Conservation (phyloP, 768 basidiomycete species). For the Pleurotus sapidus region DNA sequence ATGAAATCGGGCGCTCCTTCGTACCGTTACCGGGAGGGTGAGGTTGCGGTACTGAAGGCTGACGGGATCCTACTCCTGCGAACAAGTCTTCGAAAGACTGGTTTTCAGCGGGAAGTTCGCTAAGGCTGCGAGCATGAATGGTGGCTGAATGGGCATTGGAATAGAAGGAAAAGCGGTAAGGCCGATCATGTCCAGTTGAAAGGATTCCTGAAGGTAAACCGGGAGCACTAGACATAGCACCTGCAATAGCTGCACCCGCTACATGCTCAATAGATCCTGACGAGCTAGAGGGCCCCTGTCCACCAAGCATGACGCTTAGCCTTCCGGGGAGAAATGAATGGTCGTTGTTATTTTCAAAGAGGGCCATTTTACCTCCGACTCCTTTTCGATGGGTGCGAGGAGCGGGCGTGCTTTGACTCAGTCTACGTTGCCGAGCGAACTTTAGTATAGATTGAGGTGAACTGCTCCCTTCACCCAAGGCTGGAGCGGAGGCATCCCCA, state of each 20-base stretch:
- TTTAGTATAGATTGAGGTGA: constrained; percentile 21
- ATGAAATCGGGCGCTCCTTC: constrained; percentile 1
- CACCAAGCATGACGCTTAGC: constrained; percentile 25
- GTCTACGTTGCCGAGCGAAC: constrained; percentile 73
- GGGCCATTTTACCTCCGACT: constrained; percentile 80
- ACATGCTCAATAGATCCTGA: constrained; percentile 17
- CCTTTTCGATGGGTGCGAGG: constrained; percentile 60
- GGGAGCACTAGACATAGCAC: constrained; percentile 16
- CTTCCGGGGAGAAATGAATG: constrained; percentile 44
- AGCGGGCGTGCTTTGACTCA: constrained; percentile 76
- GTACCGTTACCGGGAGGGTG: neutral
- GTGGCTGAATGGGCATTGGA: constrained; percentile 90
- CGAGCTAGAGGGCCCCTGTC: constrained; percentile 2
- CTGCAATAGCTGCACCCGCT: constrained; percentile 16
- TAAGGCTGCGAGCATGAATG: constrained; percentile 90
- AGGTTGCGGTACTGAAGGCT: constrained; percentile 3
- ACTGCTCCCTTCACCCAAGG: constrained; percentile 20
- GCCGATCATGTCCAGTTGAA: constrained; percentile 71
- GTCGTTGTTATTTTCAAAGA: constrained; percentile 69
- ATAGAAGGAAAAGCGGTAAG: constrained; percentile 98
- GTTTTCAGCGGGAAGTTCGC: constrained; percentile 91
- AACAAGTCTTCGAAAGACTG: constrained; percentile 94
- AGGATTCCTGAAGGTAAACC: constrained; percentile 28
- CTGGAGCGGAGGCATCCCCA: constrained; percentile 10
- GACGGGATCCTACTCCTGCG: constrained; percentile 38